Base-by-base conservation (phyloP, 768 basidiomycete genomes). In the Rhodotorula babjevae region DNA sequence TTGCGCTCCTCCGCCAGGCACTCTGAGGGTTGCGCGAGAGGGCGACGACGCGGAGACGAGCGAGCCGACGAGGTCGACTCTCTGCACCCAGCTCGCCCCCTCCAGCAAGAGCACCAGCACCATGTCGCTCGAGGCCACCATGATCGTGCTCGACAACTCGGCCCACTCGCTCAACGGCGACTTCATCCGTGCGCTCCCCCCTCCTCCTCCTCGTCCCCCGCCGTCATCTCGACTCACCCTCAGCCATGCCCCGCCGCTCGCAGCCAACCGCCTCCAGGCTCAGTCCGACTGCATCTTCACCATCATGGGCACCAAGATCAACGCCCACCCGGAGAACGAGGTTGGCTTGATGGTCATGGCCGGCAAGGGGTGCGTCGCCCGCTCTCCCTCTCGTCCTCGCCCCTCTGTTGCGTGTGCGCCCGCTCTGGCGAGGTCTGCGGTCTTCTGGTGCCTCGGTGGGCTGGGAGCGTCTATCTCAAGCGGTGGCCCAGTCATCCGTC, bases 261-360 rank as follows among this genome's bases (percentile, higher is more conserved):
- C 67, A 76, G 72, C 81, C 5, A 80, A 80, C 12, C 87, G 95
- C 73, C 93, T 92, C 79, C 88, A 89, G 46, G 92, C 94, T 2
- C 96, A 98, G 82, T 83, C 89, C 14, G 93, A 98, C 82, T 91
- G 95, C 4, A 90, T 94, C 75, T 93, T 87, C 68, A 87, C 88
- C 68, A 85, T 97, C 77, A 93, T 96, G 81, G 88, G 89, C 80
- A 88, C 91, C 65, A 99, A 99, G 85, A 90, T 90, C 77, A 89
- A 92, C 80, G 90, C 92, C 36, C 98, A 99, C 83, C 92, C 95
- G 27, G 96, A 99, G 83, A 97, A 91, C 82, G 93, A 93, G 19
- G 94, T 97, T 55, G 96, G 96, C 10, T 83, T 97, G 55, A 96
- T 99, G 94, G 92, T 92, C 42, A 95, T 95, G 92, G 95, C 93